These are phyloP conservation scores for Myxozyma mucilagina DNA, from an alignment of 805 yeast genomes.

Conservation along the genomic window DNA sequence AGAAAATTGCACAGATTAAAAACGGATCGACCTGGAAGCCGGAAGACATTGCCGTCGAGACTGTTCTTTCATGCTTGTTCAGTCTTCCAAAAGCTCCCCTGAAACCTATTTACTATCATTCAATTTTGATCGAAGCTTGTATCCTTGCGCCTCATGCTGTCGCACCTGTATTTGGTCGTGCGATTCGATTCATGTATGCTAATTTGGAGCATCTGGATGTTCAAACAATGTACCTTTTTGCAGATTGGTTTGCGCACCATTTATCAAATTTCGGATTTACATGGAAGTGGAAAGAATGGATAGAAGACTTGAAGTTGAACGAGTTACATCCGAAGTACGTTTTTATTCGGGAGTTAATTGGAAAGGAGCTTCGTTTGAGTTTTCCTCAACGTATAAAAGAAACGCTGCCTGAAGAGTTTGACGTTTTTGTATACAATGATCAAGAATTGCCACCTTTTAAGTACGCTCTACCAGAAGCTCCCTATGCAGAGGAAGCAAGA, in stretches of 20 bases:
- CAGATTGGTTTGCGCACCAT: constrained; percentile 93
- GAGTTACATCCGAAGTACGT: constrained; percentile 68
- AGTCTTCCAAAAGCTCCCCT: constrained; percentile 68
- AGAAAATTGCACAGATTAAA: constrained; percentile 53
- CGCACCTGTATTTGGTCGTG: constrained; percentile 94
- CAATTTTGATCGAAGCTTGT: constrained; percentile 84
- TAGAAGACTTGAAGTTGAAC: constrained; percentile 46
- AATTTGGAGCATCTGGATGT: constrained; percentile 68
- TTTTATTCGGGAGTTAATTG: constrained; percentile 74
- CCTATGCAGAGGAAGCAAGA: constrained; percentile 19
- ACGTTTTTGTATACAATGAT: constrained; percentile 12
- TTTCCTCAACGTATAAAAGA: constrained; percentile 68
- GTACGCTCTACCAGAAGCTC: constrained; percentile 36
- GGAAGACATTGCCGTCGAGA: constrained; percentile 86
- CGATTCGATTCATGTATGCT: constrained; percentile 76
- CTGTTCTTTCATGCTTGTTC: constrained; percentile 74
- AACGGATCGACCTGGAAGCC: constrained; percentile 76
- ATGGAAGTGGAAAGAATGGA: constrained; percentile 99
- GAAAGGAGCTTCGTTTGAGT: constrained; percentile 82
- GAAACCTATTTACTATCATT: constrained; percentile 75
- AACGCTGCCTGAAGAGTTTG: constrained; percentile 65
- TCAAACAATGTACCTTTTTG: constrained; percentile 68
- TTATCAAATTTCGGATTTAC: constrained; percentile 90
- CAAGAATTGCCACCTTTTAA: constrained; percentile 39
- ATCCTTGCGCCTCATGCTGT: constrained; percentile 75